Conservation (phyloP, 805 yeast genomes). For the Vanderwaltozyma polyspora region DNA sequence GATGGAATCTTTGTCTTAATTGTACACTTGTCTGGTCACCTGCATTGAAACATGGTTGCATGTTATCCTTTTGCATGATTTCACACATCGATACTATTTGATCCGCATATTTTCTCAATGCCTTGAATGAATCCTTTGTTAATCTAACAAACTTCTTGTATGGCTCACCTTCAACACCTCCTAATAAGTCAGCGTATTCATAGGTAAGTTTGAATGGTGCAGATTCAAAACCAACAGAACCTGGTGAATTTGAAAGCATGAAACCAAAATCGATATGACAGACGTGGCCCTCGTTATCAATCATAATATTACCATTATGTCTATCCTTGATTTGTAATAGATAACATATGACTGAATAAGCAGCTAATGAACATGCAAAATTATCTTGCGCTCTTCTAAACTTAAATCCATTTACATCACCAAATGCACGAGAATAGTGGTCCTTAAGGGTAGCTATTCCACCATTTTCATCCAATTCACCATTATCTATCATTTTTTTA, state of each 20-base stretch:
- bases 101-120: slow-evolving; percentile 62
- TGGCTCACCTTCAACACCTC: slow-evolving; percentile 56
- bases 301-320: slow-evolving; percentile 95
- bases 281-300: slow-evolving; percentile 90
- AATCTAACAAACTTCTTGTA: slow-evolving; percentile 51
- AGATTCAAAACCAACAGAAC: slow-evolving; percentile 93
- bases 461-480: slow-evolving; percentile 47
- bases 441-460: slow-evolving; percentile 68
- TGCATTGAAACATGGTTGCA: slow-evolving; percentile 80
- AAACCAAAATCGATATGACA: slow-evolving; percentile 95
- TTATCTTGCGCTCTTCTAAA: slow-evolving; percentile 72
- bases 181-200: slow-evolving; percentile 82
- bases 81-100: slow-evolving; percentile 76
- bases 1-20: slow-evolving; percentile 70
- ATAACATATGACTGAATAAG: slow-evolving; percentile 84
- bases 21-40: slow-evolving; percentile 76
- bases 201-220: slow-evolving; percentile 90
- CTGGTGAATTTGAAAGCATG: slow-evolving; percentile 86
- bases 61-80: slow-evolving; percentile 85
- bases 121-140: slow-evolving; percentile 62
- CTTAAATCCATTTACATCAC: slow-evolving; percentile 41
- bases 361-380: slow-evolving; percentile 79
- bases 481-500: slow-evolving; percentile 52
- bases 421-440: slow-evolving; percentile 69
- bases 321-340: slow-evolving; percentile 88